phyloP scores from a whole-genome alignment of 495 filamentous ascomycete genomes.

The Trichocladium antarcticum region DNA sequence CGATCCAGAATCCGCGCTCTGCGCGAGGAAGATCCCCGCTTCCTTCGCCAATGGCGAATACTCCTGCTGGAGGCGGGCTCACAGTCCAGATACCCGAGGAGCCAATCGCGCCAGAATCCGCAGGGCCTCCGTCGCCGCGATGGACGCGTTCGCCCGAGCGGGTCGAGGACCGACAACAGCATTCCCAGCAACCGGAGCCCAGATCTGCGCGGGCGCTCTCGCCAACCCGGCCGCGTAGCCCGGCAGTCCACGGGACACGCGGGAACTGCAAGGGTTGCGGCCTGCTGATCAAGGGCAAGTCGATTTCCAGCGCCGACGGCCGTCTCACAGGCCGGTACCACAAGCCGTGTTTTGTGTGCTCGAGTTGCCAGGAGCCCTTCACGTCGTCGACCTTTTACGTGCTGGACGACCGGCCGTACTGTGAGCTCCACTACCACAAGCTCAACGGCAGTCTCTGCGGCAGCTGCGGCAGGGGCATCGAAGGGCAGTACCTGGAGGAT shows the following conservation, averaged over 20 bases:
- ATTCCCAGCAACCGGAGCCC: not conserved
- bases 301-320: constrained; percentile 85
- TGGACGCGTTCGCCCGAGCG: constrained; percentile 13
- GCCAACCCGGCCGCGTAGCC: constrained; percentile 15
- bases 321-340: constrained; percentile 90
- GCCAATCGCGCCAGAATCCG: constrained; percentile 1
- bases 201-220: not conserved
- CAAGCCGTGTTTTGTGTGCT: constrained; percentile 86
- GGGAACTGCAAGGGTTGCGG: constrained; percentile 77
- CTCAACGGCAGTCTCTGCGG: constrained; percentile 77
- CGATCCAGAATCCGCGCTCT: constrained; percentile 11
- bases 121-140: constrained; percentile 12
- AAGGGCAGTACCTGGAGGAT: constrained; percentile 91
- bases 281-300: constrained; percentile 74
- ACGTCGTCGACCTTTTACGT: constrained; percentile 89
- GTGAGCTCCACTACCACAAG: constrained; percentile 85
- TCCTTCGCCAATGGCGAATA: constrained; percentile 16
- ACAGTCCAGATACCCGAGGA: constrained; percentile 1
- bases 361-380: constrained; percentile 71
- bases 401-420: constrained; percentile 73
- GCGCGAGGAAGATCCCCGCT: constrained; percentile 14
- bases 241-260: constrained; percentile 32
- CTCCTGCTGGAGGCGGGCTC: constrained; percentile 10
- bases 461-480: constrained; percentile 73
- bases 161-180: not conserved